Conservation (phyloP, 2,329 filamentous ascomycete genomes). For the Pseudophaeomoniella oleicola region DNA sequence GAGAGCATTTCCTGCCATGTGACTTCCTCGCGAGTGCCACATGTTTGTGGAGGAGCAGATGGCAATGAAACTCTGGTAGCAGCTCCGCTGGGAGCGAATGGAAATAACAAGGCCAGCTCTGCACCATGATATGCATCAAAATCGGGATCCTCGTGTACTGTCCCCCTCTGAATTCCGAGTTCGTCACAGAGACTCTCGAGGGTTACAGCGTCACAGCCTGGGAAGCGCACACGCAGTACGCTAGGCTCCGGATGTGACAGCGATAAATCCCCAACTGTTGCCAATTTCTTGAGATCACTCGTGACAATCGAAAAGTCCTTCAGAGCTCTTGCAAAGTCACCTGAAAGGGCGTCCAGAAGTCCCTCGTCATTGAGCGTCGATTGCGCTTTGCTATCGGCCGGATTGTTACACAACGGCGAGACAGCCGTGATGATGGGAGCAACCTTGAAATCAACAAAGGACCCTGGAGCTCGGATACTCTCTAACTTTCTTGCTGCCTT, state of each 20-base stretch:
- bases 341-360: constrained; percentile 69
- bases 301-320: constrained; percentile 69
- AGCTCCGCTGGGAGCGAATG: constrained; percentile 57
- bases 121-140: constrained; percentile 56
- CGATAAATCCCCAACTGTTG: constrained; percentile 68
- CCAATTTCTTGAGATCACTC: constrained; percentile 66
- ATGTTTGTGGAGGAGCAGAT: constrained; percentile 15
- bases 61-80: constrained; percentile 32
- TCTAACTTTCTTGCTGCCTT: constrained; percentile 55
- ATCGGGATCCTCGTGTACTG: constrained; percentile 63
- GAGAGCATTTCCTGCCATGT: constrained; percentile 46
- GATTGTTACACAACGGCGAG: constrained; percentile 43
- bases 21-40: constrained; percentile 25
- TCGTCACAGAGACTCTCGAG: constrained; percentile 78
- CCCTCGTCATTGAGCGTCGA: constrained; percentile 66
- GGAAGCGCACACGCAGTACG: constrained; percentile 69
- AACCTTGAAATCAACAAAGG: constrained; percentile 76
- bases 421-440: constrained; percentile 84
- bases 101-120: constrained; percentile 66
- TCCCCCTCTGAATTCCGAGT: constrained; percentile 65
- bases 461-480: constrained; percentile 47
- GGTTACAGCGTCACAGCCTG: constrained; percentile 71
- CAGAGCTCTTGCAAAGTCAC: constrained; percentile 75
- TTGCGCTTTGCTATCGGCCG: constrained; percentile 21
- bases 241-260: constrained; percentile 55